A percentile compares a stretch with the other conserved stretches of the same genome.
Evolutionary conservation across 768 basidiomycete species (phyloP).

Genomic region (Gyrodon lividus): DNA sequence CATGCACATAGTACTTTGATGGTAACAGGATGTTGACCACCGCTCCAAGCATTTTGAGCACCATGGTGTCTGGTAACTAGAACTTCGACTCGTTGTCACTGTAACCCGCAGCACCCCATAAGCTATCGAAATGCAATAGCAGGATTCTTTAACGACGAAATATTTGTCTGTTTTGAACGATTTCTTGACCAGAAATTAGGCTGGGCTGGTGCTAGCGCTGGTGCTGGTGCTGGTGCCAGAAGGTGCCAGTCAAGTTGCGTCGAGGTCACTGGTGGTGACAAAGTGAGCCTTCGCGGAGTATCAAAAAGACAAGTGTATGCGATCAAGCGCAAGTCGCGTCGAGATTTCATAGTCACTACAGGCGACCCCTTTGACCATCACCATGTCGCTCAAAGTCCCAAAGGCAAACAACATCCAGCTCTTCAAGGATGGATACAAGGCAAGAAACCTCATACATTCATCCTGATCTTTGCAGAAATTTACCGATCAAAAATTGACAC

Average conservation of each 20-base stretch:
- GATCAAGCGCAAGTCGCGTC: constrained; percentile 13
- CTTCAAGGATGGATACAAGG: constrained; percentile 98
- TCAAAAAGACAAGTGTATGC: background rate
- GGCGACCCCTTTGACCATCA: constrained; percentile 10
- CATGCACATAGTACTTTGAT: constrained; percentile 56
- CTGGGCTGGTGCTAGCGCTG: too few relatives aligned
- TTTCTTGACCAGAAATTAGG: background rate
- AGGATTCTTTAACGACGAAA: too few relatives aligned
- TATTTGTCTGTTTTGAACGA: background rate
- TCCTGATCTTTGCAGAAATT: constrained; percentile 5
- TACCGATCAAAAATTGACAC: constrained; percentile 8
- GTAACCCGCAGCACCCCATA: background rate
- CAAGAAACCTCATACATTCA: constrained; percentile 23
- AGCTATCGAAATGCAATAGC: background rate
- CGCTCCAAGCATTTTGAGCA: constrained; percentile 47
- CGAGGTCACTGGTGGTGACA: background rate
- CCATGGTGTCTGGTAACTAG: constrained; percentile 38
- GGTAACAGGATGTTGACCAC: constrained; percentile 47
- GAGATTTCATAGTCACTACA: background rate
- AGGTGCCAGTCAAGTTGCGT: background rate
- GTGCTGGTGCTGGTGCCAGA: background rate
- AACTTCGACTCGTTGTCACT: background rate
- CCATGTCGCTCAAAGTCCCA: constrained; percentile 93
- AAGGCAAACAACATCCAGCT: constrained; percentile 85
- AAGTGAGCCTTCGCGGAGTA: constrained; percentile 14